A percentile compares a stretch with the other conserved stretches of the same genome.
These are phyloP conservation scores for Jatropha podagrica DNA, from an alignment of 441 rosid species.

Conservation along the genomic window DNA sequence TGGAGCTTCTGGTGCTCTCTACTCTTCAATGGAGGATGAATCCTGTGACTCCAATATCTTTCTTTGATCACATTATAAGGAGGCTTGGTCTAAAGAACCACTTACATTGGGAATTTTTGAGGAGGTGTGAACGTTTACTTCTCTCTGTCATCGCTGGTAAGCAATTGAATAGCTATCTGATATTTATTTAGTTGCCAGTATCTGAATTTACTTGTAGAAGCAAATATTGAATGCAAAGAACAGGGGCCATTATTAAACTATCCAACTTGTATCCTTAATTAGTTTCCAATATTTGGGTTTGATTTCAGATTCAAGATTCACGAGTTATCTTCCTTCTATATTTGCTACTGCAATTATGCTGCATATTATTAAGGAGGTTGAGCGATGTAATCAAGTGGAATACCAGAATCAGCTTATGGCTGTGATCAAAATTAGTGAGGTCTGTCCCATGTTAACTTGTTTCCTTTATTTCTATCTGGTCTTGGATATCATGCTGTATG, in stretches of 20 bases:
- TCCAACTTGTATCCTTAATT: neutral
- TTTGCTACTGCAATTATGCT: constrained; percentile 63
- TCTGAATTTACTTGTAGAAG: constrained; percentile 2
- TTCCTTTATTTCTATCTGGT: neutral
- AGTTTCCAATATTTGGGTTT: constrained; percentile 8
- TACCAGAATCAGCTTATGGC: constrained; percentile 44
- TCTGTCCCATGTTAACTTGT: constrained; percentile 15
- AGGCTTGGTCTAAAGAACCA: constrained; percentile 55
- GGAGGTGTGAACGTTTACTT: constrained; percentile 48
- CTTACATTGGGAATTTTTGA: constrained; percentile 51
- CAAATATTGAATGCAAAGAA: neutral
- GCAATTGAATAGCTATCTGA: constrained; percentile 3
- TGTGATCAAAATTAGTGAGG: constrained; percentile 51
- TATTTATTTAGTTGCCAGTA: neutral
- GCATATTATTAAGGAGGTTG: constrained; percentile 42
- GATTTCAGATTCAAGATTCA: constrained; percentile 52
- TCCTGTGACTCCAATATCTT: constrained; percentile 71
- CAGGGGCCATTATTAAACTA: neutral
- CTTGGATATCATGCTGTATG: neutral
- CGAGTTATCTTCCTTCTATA: constrained; percentile 54
- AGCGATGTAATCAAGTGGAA: constrained; percentile 40
- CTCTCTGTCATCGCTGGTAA: constrained; percentile 58
- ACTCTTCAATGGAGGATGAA: constrained; percentile 76
- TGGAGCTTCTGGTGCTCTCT: constrained; percentile 75
- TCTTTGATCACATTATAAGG: constrained; percentile 60